Evolutionary conservation across 2,329 filamentous ascomycete species (phyloP), one percentile per base, ranked within the genome.

Genomic region (Pseudogymnoascus sp.): DNA sequence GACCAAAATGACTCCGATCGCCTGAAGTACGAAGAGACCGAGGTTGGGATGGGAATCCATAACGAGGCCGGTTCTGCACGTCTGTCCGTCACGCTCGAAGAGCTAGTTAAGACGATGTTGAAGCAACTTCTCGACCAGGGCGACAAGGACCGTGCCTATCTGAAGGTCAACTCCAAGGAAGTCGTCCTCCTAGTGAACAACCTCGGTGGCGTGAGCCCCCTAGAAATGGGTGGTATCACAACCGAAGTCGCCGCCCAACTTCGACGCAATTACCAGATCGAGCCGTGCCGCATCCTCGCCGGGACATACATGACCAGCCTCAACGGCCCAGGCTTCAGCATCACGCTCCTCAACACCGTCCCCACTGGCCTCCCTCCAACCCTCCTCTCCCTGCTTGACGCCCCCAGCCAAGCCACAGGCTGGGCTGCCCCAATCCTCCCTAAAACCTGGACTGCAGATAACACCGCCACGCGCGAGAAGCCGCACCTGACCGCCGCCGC

Each of bases 41-140:
- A 88, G 74, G 77, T 88, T 67, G 88, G 88, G 1, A 90, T 90
- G 87, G 88, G 88, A 7, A 90, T 90, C 68, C 87, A 90, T 73
- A 89, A 89, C 68, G 84, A 86, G 70, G 79, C 83, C 19, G 83
- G 83, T 37, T 84, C 79, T 45, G 80, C 79, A 67, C 77, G 80
- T 43, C 75, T 80, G 19, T 79, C 79, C 66, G 77, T 79, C n/a
- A 74, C 77, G 13, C 73, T 85, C 8, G 75, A 78, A 0, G 76
- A 79, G 37, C 73, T 85, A 43, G 76, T 85, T 23, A 79, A 82
- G 70, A 83, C 79, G 10, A 89, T 91, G 85, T 78, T 91, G 14
- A 78, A 78, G 48, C 85, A 90, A 70, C 79, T 89, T 65, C 77
- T 90, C 36, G 83, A 87, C 67, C 76, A 77, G 6, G 80, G 80